Percentiles rank a stretch among this genome's conserved stretches.
phyloP scores from a whole-genome alignment of 257 asterid genomes.

The Euphrasia confusa region DNA sequence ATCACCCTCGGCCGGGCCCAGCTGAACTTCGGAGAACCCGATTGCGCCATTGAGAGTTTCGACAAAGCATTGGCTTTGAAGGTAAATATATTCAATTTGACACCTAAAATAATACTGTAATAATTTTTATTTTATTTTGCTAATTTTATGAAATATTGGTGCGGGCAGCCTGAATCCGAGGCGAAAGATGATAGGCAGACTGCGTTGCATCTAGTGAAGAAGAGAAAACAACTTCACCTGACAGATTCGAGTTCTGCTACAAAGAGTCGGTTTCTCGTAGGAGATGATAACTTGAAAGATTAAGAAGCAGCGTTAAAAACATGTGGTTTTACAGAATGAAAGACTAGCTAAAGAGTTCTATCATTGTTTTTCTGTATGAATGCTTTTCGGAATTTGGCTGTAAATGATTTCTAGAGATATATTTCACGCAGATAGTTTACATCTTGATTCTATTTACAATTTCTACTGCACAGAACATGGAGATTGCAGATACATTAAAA shows the following conservation, averaged over 20 bases:
- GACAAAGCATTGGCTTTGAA: slow-evolving; percentile 74
- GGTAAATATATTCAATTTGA: slow-evolving; percentile 33
- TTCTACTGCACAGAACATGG: no score
- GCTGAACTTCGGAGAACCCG: slow-evolving; percentile 88
- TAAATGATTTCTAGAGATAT: not conserved
- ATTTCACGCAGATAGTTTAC: not conserved
- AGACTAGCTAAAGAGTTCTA: not conserved
- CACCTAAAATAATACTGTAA: not conserved
- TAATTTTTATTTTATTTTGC: not conserved
- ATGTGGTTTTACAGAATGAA: not conserved
- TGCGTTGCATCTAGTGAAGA: slow-evolving; percentile 56
- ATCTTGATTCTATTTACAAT: not conserved
- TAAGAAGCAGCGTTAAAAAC: slow-evolving; percentile 13
- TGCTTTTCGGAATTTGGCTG: not conserved
- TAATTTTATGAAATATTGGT: not conserved
- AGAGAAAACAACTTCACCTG: slow-evolving; percentile 69
- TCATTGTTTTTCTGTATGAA: not conserved
- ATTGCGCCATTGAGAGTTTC: slow-evolving; percentile 73
- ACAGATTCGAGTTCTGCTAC: slow-evolving; percentile 45
- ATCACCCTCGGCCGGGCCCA: slow-evolving; percentile 91
- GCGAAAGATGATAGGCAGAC: slow-evolving; percentile 58
- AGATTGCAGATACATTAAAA: no score
- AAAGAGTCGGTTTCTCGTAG: slow-evolving; percentile 53
- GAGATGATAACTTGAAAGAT: slow-evolving; percentile 34
- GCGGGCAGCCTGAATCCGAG: slow-evolving; percentile 62